A percentile compares a stretch with the other conserved stretches of the same genome.
Conservation (phyloP, 768 basidiomycete species). For the Lactifluus pinguis region DNA sequence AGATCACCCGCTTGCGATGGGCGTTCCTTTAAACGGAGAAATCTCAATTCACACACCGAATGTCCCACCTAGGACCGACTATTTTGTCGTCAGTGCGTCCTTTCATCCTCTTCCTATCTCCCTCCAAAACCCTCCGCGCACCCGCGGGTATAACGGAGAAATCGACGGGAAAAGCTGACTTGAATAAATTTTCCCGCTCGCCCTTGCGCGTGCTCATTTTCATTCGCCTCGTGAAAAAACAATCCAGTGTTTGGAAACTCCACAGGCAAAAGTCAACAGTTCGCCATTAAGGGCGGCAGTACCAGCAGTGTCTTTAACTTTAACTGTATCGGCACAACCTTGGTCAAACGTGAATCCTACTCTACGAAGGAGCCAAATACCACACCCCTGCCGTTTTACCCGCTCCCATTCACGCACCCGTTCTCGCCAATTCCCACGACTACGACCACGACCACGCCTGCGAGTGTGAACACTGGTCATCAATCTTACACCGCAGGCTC, state of each 20-base stretch:
- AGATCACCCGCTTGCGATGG: constrained; percentile 29
- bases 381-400: background rate
- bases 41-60: constrained; percentile 23
- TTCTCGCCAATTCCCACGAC: no score
- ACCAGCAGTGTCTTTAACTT: background rate
- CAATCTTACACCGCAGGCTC: background rate
- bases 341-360: background rate
- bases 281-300: constrained; percentile 26
- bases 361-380: background rate
- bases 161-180: background rate
- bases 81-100: constrained; percentile 38
- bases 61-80: constrained; percentile 26
- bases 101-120: background rate
- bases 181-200: background rate
- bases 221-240: no score
- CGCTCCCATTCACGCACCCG: no score
- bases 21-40: constrained; percentile 32
- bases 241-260: constrained; percentile 41
- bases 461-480: background rate
- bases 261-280: constrained; percentile 34
- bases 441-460: background rate
- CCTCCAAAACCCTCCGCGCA: background rate
- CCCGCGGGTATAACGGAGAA: background rate
- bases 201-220: no score
- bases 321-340: background rate